These are phyloP conservation scores for Ascoidea rubescens DNA, from an alignment of 805 yeast genomes.

Conservation along the genomic window DNA sequence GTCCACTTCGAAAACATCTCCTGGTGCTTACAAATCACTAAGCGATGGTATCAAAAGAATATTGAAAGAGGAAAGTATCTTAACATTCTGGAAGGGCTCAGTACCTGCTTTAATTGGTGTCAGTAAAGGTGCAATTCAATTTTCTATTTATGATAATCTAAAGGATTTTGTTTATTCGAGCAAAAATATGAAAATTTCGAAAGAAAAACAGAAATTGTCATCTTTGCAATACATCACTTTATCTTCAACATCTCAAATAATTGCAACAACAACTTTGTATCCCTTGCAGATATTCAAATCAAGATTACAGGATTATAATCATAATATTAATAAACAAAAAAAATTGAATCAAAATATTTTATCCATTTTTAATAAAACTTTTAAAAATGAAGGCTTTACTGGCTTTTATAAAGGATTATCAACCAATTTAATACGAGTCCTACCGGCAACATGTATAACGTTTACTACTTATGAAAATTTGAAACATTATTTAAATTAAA, in stretches of 20 bases:
- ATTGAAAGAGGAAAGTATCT: slow-evolving; percentile 37
- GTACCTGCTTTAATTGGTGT: slow-evolving; percentile 70
- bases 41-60: slow-evolving; percentile 40
- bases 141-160: slow-evolving; percentile 70
- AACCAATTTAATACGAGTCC: slow-evolving; percentile 66
- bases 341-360: slow-evolving; percentile 20
- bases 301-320: slow-evolving; percentile 45
- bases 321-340: slow-evolving; percentile 15
- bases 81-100: slow-evolving; percentile 61
- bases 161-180: slow-evolving; percentile 28
- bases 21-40: slow-evolving; percentile 45
- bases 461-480: slow-evolving; percentile 71
- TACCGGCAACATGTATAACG: slow-evolving; percentile 90
- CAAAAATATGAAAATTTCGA: slow-evolving; percentile 7
- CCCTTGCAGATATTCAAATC: slow-evolving; percentile 78
- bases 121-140: slow-evolving; percentile 80
- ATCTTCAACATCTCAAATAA: slow-evolving; percentile 54
- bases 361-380: slow-evolving; percentile 18
- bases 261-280: slow-evolving; percentile 56
- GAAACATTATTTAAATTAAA: slow-evolving; percentile 13
- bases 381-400: slow-evolving; percentile 34
- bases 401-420: slow-evolving; percentile 79
- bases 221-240: slow-evolving; percentile 48
- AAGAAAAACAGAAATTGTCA: slow-evolving; percentile 19
- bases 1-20: slow-evolving; percentile 27